These are phyloP conservation scores for Cryptococcus sp. DNA, from an alignment of 1,284 basidiomycete species.

Conservation along the genomic window DNA sequence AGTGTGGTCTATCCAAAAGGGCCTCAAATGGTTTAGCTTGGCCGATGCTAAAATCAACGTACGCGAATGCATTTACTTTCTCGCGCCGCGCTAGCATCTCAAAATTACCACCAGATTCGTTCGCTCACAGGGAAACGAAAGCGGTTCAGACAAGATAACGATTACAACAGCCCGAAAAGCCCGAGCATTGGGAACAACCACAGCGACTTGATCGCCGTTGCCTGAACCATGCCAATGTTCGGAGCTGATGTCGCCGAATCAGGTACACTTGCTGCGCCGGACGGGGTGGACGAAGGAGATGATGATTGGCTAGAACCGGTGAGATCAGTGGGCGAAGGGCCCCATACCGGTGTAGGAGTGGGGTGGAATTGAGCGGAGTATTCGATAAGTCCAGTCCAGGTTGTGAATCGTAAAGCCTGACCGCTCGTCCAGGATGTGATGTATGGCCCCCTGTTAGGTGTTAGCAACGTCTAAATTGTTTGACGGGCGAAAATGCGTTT, in stretches of 20 bases:
- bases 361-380: not conserved
- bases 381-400: not conserved
- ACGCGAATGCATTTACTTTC: too few relatives aligned
- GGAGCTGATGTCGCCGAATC: not conserved
- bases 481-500: too few relatives aligned
- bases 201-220: too few relatives aligned
- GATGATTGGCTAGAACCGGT: not conserved
- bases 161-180: too few relatives aligned
- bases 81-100: too few relatives aligned
- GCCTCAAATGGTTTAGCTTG: too few relatives aligned
- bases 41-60: too few relatives aligned
- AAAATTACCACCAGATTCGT: too few relatives aligned
- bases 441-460: not conserved
- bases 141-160: too few relatives aligned
- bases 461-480: not conserved
- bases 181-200: too few relatives aligned
- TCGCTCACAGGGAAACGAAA: too few relatives aligned
- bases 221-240: not conserved
- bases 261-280: not conserved
- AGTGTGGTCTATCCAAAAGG: constrained; percentile 1
- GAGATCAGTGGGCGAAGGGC: not conserved
- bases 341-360: not conserved
- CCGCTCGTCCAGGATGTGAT: not conserved
- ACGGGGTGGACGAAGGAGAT: not conserved
- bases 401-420: not conserved